Conservation (phyloP, 164 flowering plant genomes). For the Vitis riparia region DNA sequence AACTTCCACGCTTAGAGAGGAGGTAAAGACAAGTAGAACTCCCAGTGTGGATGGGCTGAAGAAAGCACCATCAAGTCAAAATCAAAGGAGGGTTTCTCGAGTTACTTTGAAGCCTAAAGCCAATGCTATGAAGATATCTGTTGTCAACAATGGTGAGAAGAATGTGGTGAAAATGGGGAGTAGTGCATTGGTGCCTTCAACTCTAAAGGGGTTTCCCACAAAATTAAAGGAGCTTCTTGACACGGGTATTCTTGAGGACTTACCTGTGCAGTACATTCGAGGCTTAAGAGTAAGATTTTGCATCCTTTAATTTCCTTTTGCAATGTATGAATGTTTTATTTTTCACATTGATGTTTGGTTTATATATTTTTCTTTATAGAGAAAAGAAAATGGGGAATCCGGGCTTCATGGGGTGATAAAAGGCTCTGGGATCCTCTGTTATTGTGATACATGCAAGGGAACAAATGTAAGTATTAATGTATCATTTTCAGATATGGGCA, state of each 20-base stretch:
- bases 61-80: slow-evolving; percentile 14
- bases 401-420: slow-evolving; percentile 60
- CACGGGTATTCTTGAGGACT: slow-evolving; percentile 74
- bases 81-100: slow-evolving; percentile 36
- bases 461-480: slow-evolving; percentile 37
- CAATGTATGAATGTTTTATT: background rate
- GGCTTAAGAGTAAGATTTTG: slow-evolving; percentile 45
- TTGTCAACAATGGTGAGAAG: slow-evolving; percentile 3
- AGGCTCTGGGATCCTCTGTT: slow-evolving; percentile 67
- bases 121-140: background rate
- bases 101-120: slow-evolving; percentile 18
- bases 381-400: slow-evolving; percentile 14
- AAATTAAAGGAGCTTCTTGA: slow-evolving; percentile 62
- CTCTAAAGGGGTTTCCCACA: slow-evolving; percentile 35
- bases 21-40: too few species aligned
- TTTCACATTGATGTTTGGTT: slow-evolving; percentile 1
- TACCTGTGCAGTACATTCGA: slow-evolving; percentile 46
- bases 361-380: slow-evolving; percentile 8
- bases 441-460: slow-evolving; percentile 62
- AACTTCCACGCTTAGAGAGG: background rate
- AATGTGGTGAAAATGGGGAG: slow-evolving; percentile 26
- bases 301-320: background rate
- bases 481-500: background rate
- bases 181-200: background rate
- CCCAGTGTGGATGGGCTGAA: background rate